These are phyloP conservation scores for Crithidia bombi DNA, from an alignment of 208 protist species.

Conservation along the genomic window DNA sequence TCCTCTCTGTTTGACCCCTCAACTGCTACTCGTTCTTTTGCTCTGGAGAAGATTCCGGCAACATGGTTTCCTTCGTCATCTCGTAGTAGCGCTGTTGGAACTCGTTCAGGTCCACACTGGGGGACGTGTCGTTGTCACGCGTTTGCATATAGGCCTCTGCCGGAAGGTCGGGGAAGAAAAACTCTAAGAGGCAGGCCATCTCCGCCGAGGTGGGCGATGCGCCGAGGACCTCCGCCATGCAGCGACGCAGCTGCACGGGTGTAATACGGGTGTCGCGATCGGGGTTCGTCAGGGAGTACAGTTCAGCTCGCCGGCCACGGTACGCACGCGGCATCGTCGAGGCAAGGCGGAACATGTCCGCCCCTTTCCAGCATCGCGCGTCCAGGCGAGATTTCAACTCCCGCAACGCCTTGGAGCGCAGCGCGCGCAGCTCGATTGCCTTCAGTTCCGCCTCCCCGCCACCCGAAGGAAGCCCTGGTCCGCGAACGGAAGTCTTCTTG, in stretches of 20 bases:
- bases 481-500: conserved; percentile 8
- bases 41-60: conserved; percentile 22
- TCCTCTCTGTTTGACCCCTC: neutral
- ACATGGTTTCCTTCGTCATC: conserved; percentile 57
- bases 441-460: conserved; percentile 46
- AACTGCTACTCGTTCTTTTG: neutral
- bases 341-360: conserved; percentile 89
- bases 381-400: conserved; percentile 71
- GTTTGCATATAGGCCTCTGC: conserved; percentile 55
- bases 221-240: conserved; percentile 82
- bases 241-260: conserved; percentile 87
- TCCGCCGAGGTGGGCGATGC: conserved; percentile 58
- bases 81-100: conserved; percentile 84
- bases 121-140: conserved; percentile 53
- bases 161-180: conserved; percentile 87
- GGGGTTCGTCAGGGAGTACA: conserved; percentile 79
- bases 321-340: conserved; percentile 89
- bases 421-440: conserved; percentile 48
- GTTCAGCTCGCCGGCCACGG: conserved; percentile 55
- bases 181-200: conserved; percentile 71
- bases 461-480: conserved; percentile 20
- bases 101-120: conserved; percentile 64
- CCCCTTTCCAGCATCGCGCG: conserved; percentile 68
- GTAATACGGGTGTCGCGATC: conserved; percentile 81
- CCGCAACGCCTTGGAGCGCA: conserved; percentile 54